Evolutionary conservation across 768 basidiomycete species (phyloP).

Genomic region (Serendipita sp.): DNA sequence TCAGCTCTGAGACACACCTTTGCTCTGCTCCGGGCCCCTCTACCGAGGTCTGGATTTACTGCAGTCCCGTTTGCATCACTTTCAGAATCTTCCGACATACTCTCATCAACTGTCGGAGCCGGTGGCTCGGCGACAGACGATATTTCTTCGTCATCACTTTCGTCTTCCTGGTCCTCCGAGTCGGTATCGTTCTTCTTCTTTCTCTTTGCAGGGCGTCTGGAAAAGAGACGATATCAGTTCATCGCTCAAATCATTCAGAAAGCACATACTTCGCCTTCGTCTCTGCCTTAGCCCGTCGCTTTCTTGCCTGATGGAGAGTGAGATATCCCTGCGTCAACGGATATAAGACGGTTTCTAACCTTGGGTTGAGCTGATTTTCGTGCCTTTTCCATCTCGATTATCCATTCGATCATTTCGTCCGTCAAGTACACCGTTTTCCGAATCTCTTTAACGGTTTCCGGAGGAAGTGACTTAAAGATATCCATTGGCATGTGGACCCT

Average conservation of each 20-base stretch:
- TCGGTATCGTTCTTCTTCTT: slow-evolving; percentile 16
- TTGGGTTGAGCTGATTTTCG: slow-evolving; percentile 8
- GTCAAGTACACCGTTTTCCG: slow-evolving; percentile 52
- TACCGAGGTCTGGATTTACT: slow-evolving; percentile 15
- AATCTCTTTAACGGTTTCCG: slow-evolving; percentile 54
- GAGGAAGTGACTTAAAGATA: slow-evolving; percentile 57
- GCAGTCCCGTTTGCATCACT: not conserved
- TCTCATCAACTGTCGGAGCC: not conserved
- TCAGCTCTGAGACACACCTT: slow-evolving; percentile 15
- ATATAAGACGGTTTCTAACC: not conserved
- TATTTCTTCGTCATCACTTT: not conserved
- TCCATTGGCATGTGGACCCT: slow-evolving; percentile 67
- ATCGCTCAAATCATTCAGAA: slow-evolving; percentile 16
- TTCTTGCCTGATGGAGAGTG: not conserved
- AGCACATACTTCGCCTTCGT: not conserved
- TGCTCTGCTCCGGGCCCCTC: slow-evolving; percentile 21
- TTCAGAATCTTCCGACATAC: slow-evolving; percentile 5
- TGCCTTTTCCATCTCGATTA: slow-evolving; percentile 27
- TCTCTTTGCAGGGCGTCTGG: slow-evolving; percentile 15
- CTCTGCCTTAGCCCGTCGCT: not conserved
- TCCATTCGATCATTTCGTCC: slow-evolving; percentile 39
- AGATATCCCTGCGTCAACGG: not conserved
- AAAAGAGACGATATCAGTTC: slow-evolving; percentile 19
- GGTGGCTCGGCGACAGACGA: not conserved
- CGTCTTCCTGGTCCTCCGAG: slow-evolving; percentile 11